Evolutionary conservation across 768 basidiomycete species (phyloP), one percentile per base, ranked within the genome.

Genomic region (Trametes cingulata): DNA sequence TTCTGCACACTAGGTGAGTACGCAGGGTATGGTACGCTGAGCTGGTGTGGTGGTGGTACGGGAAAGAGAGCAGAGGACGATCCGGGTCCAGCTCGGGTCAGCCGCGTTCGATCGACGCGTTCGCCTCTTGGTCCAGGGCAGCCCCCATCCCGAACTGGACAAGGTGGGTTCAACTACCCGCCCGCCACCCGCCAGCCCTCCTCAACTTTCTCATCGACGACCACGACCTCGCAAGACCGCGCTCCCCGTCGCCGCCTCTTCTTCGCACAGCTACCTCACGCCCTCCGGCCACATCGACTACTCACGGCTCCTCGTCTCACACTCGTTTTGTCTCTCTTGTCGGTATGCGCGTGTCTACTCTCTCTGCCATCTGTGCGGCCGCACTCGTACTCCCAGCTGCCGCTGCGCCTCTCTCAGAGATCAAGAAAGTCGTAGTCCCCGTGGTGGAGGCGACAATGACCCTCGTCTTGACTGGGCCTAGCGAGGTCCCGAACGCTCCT

Each of bases 401-500:
- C 10, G 59, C 68, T n/a, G 68, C 57, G 15, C 68, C 65, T n/a
- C 48, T 59, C 7, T 29, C 37, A 3, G 37, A 25, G 3, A 51
- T 62, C 3, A 60, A 56, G 10, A 63, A 39, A 35, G 4, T 66
- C 25, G 45, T 52, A 24, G 3, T 64, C 6, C 65, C 63, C 8
- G 47, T 13, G 10, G 13, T 64, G 15, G 49, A 39, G 12, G 36
- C 25, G 12, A 35, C 53, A 1, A 20, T 64, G 35, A 69, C 65
- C 10, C 17, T 67, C 4, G 60, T 48, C 8, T 10, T 64, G 12
- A 49, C 52, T 17, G 57, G n/a, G 0, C 65, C 64, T 10, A 52
- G 65, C 1, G 62, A 64, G 25, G 22, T 68, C 8, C 63, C 69
- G 20, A 62, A 63, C 48, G 12, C 40, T 4, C 37, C 52, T n/a